These are phyloP conservation scores for Aristolochia fimbriata DNA, from an alignment of 164 flowering plant genomes.

Conservation along the genomic window DNA sequence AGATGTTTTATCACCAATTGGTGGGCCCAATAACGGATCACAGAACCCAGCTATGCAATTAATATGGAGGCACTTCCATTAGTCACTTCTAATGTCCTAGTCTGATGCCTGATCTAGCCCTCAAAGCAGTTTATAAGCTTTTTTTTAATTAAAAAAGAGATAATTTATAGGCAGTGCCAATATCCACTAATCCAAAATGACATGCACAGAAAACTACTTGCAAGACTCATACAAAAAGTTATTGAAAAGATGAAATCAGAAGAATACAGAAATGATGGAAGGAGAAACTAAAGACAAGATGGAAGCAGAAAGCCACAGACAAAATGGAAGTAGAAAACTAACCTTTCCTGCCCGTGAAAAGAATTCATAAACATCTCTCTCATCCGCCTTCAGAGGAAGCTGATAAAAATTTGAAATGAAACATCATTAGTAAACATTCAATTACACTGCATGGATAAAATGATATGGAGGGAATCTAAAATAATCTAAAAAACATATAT, in stretches of 20 bases:
- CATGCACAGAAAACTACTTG: background rate
- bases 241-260: background rate
- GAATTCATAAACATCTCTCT: slow-evolving; percentile 86
- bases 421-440: background rate
- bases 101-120: too few relatives aligned
- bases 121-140: too few relatives aligned
- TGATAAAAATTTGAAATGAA: slow-evolving; percentile 17
- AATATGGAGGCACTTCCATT: too few relatives aligned
- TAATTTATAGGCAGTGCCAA: too few relatives aligned
- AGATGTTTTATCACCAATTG: too few relatives aligned
- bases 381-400: slow-evolving; percentile 83
- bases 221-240: slow-evolving; percentile 4
- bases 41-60: too few relatives aligned
- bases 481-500: background rate
- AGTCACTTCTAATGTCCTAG: too few relatives aligned
- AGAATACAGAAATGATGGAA: slow-evolving; percentile 3
- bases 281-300: slow-evolving; percentile 4
- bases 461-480: background rate
- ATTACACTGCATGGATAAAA: background rate
- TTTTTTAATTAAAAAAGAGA: too few relatives aligned
- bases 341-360: slow-evolving; percentile 98
- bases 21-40: too few relatives aligned
- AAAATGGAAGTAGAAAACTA: slow-evolving; percentile 6
- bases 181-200: too few relatives aligned
- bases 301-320: background rate